A percentile compares a stretch with the other conserved stretches of the same genome.
These are phyloP conservation scores for Inosperma sp. DNA, from an alignment of 768 basidiomycete species.

Conservation along the genomic window DNA sequence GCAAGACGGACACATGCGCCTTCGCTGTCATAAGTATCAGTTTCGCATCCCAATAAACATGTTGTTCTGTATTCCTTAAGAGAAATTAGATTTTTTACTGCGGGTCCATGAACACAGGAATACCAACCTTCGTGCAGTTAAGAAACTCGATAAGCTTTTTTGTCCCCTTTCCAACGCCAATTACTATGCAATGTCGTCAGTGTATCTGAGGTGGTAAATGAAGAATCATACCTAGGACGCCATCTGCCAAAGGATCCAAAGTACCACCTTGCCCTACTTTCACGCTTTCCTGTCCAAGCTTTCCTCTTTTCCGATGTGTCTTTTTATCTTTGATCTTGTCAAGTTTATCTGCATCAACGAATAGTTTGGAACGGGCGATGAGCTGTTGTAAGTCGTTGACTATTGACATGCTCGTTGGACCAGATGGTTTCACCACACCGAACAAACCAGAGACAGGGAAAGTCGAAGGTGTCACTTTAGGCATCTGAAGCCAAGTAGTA, in stretches of 20 bases:
- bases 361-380: constrained; percentile 71
- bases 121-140: constrained; percentile 81
- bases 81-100: background rate
- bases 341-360: constrained; percentile 59
- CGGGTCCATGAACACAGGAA: background rate
- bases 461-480: constrained; percentile 45
- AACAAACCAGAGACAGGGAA: constrained; percentile 79
- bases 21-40: constrained; percentile 91
- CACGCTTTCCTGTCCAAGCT: constrained; percentile 45
- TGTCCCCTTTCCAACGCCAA: constrained; percentile 87
- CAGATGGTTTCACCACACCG: constrained; percentile 87
- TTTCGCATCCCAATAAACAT: constrained; percentile 89
- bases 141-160: constrained; percentile 81
- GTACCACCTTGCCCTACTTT: constrained; percentile 95
- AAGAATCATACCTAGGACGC: constrained; percentile 69
- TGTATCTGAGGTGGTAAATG: background rate
- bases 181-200: constrained; percentile 44
- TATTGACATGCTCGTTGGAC: constrained; percentile 87
- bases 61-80: constrained; percentile 88
- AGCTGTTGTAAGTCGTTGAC: constrained; percentile 82
- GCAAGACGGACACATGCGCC: constrained; percentile 75
- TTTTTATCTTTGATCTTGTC: constrained; percentile 49
- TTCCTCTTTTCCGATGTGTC: constrained; percentile 37
- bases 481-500: too few species aligned
- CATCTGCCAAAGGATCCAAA: constrained; percentile 93